Evolutionary conservation across 108 stramenopile genomes (phyloP), one percentile per base, ranked within the genome.

Genomic region (Cylindrotheca fusiformis): DNA sequence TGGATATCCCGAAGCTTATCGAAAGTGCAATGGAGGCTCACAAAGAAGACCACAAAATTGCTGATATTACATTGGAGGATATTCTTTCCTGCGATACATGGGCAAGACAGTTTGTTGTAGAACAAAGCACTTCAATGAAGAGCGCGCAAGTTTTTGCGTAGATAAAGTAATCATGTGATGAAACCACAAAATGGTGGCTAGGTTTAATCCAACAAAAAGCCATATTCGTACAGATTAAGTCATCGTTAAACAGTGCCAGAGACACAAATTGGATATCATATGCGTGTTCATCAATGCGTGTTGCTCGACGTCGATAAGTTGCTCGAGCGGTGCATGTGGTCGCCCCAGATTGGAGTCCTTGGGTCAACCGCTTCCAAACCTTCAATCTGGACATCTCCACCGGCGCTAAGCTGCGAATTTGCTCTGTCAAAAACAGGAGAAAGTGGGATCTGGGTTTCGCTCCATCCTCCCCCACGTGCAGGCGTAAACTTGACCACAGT

Each of bases 1-100:
- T 95, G 71, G 94, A 95, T 65, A 96, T 97, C 76, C 94, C 95
- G 0, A 84, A 82, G 56, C 81, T 95, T 50, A 88, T 96, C 55
- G 95, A 96, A 73, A 73, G 78, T 27, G 91, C 93, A 26, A 97
- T 97, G 97, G 94, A 97, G 60, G 92, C 85, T 21, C 95, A 96
- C 74, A 97, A 93, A 85, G 85, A 83, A 3, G 94, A 95, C 55
- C 83, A 86, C 51, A 95, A 88, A 59, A 73, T 61, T 1, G 63
- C 75, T 32, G 87, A 82, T 52, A 82, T 94, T 3, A 82, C 88
- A 22, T 71, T 97, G 58, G 93, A 96, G 49, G 97, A 97, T 77
- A 97, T 97, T 64, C 65, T 97, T 73, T 69, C 60, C n/a, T 91
- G 85, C 57, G 95, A 96, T 80, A 77, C 61, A 44, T 96, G 95